Percentiles rank a stretch among this genome's conserved stretches.
These are phyloP conservation scores for Yarrowia divulgata DNA, from an alignment of 805 yeast species.

Conservation along the genomic window DNA sequence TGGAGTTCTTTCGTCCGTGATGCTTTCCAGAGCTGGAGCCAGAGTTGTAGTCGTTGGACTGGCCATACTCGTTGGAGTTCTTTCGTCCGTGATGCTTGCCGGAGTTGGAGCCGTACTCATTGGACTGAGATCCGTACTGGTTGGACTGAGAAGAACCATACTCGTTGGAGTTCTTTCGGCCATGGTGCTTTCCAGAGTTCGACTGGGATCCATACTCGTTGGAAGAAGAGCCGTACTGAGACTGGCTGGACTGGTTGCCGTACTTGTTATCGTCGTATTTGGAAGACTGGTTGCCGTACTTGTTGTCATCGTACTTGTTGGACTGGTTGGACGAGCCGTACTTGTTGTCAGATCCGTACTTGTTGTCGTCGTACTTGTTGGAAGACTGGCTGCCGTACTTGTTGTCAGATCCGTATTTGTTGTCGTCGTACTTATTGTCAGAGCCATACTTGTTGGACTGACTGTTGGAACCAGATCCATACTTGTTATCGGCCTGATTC, in stretches of 20 bases:
- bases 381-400: neutral
- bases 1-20: slow-evolving; percentile 17
- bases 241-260: neutral
- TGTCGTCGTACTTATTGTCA: too few species aligned
- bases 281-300: slow-evolving; percentile 7
- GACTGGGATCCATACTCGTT: slow-evolving; percentile 1
- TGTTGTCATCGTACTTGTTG: slow-evolving; percentile 8
- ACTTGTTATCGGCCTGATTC: slow-evolving; percentile 18
- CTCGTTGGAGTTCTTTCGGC: slow-evolving; percentile 11
- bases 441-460: slow-evolving; percentile 4
- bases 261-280: slow-evolving; percentile 1
- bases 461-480: neutral
- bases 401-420: neutral
- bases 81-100: slow-evolving; percentile 22
- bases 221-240: slow-evolving; percentile 6
- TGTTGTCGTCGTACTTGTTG: slow-evolving; percentile 1
- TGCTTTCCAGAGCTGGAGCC: slow-evolving; percentile 10
- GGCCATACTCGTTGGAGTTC: slow-evolving; percentile 15
- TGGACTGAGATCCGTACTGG: slow-evolving; percentile 1
- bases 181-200: slow-evolving; percentile 7
- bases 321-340: neutral
- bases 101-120: slow-evolving; percentile 8
- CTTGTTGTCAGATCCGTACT: neutral
- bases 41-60: neutral
- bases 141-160: slow-evolving; percentile 8